Evolutionary conservation across 139 green algal species (phyloP), one percentile per base, ranked within the genome.

Genomic region (Penium margaritaceum): DNA sequence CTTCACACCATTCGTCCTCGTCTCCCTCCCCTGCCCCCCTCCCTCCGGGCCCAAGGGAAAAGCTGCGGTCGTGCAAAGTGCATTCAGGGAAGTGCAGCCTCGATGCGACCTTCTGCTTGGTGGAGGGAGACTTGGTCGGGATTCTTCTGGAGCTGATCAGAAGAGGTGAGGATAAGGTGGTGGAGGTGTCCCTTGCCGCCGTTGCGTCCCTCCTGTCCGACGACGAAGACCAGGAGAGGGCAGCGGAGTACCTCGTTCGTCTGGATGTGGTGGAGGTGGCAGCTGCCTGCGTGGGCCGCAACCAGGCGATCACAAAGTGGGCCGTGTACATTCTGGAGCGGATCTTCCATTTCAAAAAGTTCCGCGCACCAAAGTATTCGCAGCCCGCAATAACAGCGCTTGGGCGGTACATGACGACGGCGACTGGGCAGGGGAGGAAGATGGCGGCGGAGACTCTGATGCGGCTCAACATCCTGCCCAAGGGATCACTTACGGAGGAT

Each of bases 331-430:
- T 76, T 17, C 60, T 76, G 29, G 46, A 76, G 30, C 37, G 60
- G 24, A 38, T 76, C 37, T 76, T 76, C 32, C 15, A 70, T 1
- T 32, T 53, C 29, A 60, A 43, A n/a, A 76, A 76, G 68, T 76
- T 70, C 51, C 38, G 60, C 1, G 34, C 33, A 0, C 37, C 51
- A 27, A 76, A 76, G 51, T 76, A 69, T 38, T 76, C 68, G 1
- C 27, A 62, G 39, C 30, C 68, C 0, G 68, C 68, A 12, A 24
- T 76, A 24, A 55, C 35, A 19, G 66, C 66, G 54, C 19, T 74
- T 7, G 66, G 66, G 21, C 34, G 36, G 5, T 74, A 66, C 41
- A 74, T 74, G 66, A 74, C 66, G 0, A 74, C 34, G 0, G 66
- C 66, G 21, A 74, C 66, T 3, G 66, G 66, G 17, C 21, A 39